Conservation (phyloP, 805 yeast genomes). For the Lipomyces starkeyi region DNA sequence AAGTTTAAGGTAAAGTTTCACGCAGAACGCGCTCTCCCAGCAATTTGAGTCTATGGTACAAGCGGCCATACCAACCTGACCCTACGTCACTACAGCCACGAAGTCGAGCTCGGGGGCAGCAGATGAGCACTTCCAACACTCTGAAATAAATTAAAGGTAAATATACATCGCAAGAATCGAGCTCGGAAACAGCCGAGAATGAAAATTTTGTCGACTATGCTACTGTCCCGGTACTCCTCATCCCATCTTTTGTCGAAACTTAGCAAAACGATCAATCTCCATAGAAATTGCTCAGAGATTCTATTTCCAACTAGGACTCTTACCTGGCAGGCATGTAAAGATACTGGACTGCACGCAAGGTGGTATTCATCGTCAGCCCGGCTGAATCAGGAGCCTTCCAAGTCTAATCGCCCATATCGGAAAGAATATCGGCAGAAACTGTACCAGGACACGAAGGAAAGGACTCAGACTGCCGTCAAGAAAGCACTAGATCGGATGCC, state of each 20-base stretch:
- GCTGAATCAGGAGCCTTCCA: neutral
- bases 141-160: neutral
- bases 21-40: neutral
- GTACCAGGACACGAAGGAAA: slow-evolving; percentile 17
- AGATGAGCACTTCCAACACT: neutral
- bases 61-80: too few species aligned
- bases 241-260: neutral
- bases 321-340: neutral
- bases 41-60: too few species aligned
- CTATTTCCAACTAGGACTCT: neutral
- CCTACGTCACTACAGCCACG: too few species aligned
- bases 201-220: neutral
- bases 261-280: neutral
- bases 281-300: neutral
- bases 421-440: slow-evolving; percentile 21
- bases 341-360: neutral
- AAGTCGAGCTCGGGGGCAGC: neutral
- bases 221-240: neutral
- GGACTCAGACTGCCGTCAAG: slow-evolving; percentile 21
- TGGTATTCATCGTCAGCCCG: neutral
- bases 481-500: slow-evolving; percentile 25
- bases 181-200: neutral
- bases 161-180: neutral
- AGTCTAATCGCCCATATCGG: slow-evolving; percentile 1
- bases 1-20: too few species aligned